Evolutionary conservation across 371 early-diverging fungal species (phyloP).

Genomic region (Actinomortierella wolfii): DNA sequence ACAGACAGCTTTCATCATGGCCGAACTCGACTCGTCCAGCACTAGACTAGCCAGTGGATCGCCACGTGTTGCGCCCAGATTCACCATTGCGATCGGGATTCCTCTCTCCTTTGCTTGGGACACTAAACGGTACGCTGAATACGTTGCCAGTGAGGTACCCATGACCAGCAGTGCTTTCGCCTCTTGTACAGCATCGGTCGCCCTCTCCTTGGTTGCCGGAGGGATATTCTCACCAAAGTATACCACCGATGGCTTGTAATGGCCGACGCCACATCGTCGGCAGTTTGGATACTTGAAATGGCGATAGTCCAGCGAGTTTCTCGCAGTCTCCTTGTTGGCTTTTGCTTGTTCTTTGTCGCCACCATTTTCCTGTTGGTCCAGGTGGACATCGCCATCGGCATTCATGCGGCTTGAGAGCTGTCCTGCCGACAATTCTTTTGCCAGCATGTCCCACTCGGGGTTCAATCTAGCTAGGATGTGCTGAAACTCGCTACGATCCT

Average conservation of each 20-base stretch:
- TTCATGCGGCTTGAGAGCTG: constrained; percentile 59
- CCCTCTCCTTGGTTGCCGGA: constrained; percentile 47
- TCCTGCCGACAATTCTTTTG: constrained; percentile 22
- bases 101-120: constrained; percentile 61
- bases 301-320: constrained; percentile 51
- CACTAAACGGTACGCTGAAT: constrained; percentile 80
- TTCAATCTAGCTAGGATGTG: constrained; percentile 67
- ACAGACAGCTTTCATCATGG: constrained; percentile 23
- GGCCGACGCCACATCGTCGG: constrained; percentile 56
- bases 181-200: constrained; percentile 60
- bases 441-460: constrained; percentile 65
- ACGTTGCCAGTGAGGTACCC: constrained; percentile 84
- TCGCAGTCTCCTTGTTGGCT: not conserved
- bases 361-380: constrained; percentile 45
- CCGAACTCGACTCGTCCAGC: constrained; percentile 49
- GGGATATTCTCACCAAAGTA: constrained; percentile 92
- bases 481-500: constrained; percentile 70
- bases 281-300: constrained; percentile 80
- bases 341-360: not conserved
- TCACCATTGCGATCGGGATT: constrained; percentile 71
- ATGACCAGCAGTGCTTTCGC: constrained; percentile 71
- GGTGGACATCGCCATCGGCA: constrained; percentile 91
- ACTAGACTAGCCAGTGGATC: constrained; percentile 66
- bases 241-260: constrained; percentile 78
- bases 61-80: constrained; percentile 78